Percentiles rank a stretch among this genome's conserved stretches.
Evolutionary conservation across 1,284 basidiomycete species (phyloP).

Genomic region (Ganoderma resinaceum): DNA sequence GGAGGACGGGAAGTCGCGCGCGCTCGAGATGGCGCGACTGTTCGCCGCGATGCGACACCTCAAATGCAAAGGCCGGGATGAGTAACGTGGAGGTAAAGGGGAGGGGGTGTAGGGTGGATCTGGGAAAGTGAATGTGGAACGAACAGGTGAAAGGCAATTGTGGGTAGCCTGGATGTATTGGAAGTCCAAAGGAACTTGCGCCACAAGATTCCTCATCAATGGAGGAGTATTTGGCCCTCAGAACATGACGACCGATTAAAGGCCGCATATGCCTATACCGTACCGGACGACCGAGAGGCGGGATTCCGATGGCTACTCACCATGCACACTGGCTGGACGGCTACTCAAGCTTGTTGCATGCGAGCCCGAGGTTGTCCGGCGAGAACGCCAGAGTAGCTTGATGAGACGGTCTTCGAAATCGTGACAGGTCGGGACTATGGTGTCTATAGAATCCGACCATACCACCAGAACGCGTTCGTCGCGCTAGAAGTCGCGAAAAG

Average conservation of each 20-base stretch:
- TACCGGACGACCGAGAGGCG: background rate
- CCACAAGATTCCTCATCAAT: background rate
- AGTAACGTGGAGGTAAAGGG: background rate
- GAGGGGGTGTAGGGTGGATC: background rate
- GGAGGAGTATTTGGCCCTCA: background rate
- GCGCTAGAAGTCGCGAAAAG: slow-evolving; percentile 50
- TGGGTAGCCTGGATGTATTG: background rate
- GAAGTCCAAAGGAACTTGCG: background rate
- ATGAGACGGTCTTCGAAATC: slow-evolving; percentile 85
- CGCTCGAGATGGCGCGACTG: background rate
- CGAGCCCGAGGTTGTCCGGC: slow-evolving; percentile 33
- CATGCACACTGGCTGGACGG: slow-evolving; percentile 37
- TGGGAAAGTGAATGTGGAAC: background rate
- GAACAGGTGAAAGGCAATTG: too few relatives aligned
- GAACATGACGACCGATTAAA: background rate
- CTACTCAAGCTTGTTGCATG: slow-evolving; percentile 35
- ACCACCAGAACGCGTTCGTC: slow-evolving; percentile 79
- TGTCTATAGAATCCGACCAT: slow-evolving; percentile 79
- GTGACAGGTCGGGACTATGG: slow-evolving; percentile 70
- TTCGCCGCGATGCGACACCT: too few relatives aligned
- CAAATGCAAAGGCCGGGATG: background rate
- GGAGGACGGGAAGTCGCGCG: background rate
- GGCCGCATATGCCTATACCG: background rate
- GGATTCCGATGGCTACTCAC: slow-evolving; percentile 22
- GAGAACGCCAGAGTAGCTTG: slow-evolving; percentile 71